Evolutionary conservation across 2,329 filamentous ascomycete genomes (phyloP), one percentile per base, ranked within the genome.

Genomic region (Fusarium mundagurra): DNA sequence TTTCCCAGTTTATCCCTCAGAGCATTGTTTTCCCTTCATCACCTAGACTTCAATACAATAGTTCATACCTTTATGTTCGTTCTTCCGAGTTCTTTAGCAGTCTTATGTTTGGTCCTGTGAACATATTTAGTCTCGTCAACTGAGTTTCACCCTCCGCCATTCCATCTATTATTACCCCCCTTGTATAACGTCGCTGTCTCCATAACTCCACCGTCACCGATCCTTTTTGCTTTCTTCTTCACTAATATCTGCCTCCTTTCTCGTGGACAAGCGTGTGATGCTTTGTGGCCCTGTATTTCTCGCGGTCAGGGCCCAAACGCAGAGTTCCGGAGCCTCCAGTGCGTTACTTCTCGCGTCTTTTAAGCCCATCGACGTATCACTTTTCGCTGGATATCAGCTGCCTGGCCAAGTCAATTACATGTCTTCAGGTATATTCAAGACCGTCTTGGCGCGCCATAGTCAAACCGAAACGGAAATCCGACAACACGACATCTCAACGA

Each of bases 291-390:
- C 3, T 29, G 3, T 20, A 2, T 11, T 8, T 0, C 31, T 10
- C 8, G 0, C 6, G 6, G n/a, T 4, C 11, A 34, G 0, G 11
- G 0, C 22, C 16, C 3, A 18, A 8, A 2, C 33, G 3, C 20
- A 17, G 20, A n/a, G 2, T n/a, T 22, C 14, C 8, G 4, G 10
- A 22, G 6, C 27, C 9, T 0, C 20, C 10, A 3, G 27, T 17
- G 3, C 6, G 3, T 17, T n/a, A 17, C 20, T 12, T 22, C 6
- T 16, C 20, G 27, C 20, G 4, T 12, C 1, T 0, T 3, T 22
- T 4, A 12, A 17, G 0, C 3, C 9, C 6, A 31, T n/a, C 20
- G 20, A 31, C 4, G 6, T 31, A 22, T 0, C 9, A 8, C 9
- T 17, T 17, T 3, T n/a, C 27, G 4, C 20, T 22, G 27, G 11